Conservation (phyloP, 2,329 filamentous ascomycete species). For the Fusarium solani-melongenae region DNA sequence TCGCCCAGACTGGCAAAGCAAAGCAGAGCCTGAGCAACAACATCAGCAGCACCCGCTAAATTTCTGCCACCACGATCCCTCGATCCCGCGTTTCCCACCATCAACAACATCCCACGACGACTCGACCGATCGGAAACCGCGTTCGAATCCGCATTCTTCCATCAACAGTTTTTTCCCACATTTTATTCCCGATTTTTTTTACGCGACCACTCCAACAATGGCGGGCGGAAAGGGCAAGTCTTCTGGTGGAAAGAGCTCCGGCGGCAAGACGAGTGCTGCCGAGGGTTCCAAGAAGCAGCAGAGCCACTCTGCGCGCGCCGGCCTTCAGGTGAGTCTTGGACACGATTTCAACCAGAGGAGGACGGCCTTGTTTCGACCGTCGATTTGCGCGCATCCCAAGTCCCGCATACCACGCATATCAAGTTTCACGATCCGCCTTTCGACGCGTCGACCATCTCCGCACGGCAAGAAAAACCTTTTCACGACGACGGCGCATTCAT, state of each 20-base stretch:
- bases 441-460: conserved; percentile 42
- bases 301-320: conserved; percentile 95
- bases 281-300: conserved; percentile 86
- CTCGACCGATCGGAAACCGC: conserved; percentile 33
- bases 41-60: conserved; percentile 47
- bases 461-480: conserved; percentile 36
- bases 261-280: conserved; percentile 75
- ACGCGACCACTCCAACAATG: conserved; percentile 57
- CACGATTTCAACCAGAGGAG: conserved; percentile 6
- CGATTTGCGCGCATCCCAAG: conserved; percentile 41
- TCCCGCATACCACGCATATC: conserved; percentile 41
- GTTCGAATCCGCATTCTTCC: conserved; percentile 36
- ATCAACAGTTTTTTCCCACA: conserved; percentile 26
- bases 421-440: conserved; percentile 28
- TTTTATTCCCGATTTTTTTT: conserved; percentile 35
- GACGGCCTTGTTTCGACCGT: conserved; percentile 22
- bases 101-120: conserved; percentile 41
- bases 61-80: conserved; percentile 44
- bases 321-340: conserved; percentile 81
- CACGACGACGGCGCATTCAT: conserved; percentile 15
- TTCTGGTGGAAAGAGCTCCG: conserved; percentile 86
- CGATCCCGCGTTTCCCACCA: conserved; percentile 43
- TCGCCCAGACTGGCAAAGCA: conserved; percentile 9
- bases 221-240: conserved; percentile 95
- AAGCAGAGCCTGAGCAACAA: conserved; percentile 41